Percentiles rank a stretch among this genome's conserved stretches.
Evolutionary conservation across 2,329 filamentous ascomycete genomes (phyloP).

Genomic region (Calonectria pteridis): DNA sequence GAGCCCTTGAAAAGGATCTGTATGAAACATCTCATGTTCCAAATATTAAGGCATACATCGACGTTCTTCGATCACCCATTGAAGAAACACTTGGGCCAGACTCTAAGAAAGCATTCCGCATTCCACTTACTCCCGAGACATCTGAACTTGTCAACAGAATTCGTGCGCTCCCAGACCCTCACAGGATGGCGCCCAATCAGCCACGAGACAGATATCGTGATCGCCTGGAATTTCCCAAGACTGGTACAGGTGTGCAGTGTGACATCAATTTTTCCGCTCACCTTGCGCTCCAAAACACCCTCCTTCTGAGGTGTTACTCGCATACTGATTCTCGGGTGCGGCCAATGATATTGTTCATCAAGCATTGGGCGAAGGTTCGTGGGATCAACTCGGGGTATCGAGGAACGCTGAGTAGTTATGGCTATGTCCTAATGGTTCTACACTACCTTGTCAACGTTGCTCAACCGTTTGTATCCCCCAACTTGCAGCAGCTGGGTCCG

Average conservation of each 20-base stretch:
- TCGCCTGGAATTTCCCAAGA: conserved; percentile 81
- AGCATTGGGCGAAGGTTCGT: conserved; percentile 88
- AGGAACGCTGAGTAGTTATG: conserved; percentile 89
- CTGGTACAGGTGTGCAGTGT: conserved; percentile 84
- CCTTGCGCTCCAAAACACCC: conserved; percentile 85
- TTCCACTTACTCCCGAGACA: conserved; percentile 53
- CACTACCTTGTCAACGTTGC: conserved; percentile 90
- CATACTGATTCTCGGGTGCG: conserved; percentile 82
- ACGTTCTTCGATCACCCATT: conserved; percentile 59
- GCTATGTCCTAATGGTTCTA: conserved; percentile 91
- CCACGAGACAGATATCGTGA: conserved; percentile 67
- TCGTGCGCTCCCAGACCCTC: conserved; percentile 61
- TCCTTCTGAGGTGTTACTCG: conserved; percentile 85
- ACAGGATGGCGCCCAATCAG: conserved; percentile 63
- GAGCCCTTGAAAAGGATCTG: conserved; percentile 61
- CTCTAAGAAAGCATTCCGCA: conserved; percentile 40
- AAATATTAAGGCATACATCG: conserved; percentile 63
- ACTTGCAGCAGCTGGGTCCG: conserved; percentile 75
- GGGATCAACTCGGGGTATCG: conserved; percentile 90
- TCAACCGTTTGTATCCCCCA: conserved; percentile 84
- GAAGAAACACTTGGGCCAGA: conserved; percentile 8
- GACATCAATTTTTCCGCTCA: conserved; percentile 94
- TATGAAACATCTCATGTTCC: conserved; percentile 55
- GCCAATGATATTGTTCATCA: conserved; percentile 86
- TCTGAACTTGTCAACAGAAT: conserved; percentile 57